Base-by-base conservation (phyloP, 768 basidiomycete genomes). In the Suillus discolor region DNA sequence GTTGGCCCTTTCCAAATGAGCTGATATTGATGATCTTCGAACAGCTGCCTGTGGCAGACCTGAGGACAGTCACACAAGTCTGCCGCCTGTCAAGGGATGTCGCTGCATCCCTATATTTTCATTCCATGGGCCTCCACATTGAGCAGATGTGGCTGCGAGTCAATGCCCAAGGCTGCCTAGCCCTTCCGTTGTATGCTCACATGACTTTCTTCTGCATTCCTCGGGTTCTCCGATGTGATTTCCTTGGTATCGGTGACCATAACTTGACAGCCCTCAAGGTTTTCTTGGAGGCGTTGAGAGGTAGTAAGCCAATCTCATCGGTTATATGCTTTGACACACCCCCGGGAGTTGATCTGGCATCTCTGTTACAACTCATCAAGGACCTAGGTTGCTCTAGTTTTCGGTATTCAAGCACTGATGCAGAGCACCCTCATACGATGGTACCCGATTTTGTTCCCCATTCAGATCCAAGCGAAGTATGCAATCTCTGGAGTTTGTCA, bases 181-280 rank as follows among this genome's bases (percentile, higher is more conserved):
- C 63, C 12, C 45, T 64, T 12, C 25, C 42, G 31, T 31, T 64
- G 20, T 64, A 59, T 55, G 53, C 44, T 9, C 34, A 36, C 9
- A 47, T 28, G 28, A 20, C 41, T 4, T 44, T n/a, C 18, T 64
- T 59, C 54, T 38, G 34, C 20, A 13, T 39, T 49, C 57, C 57
- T n/a, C 45, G 38, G 34, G 51, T 47, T 28, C n/a, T 64, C 18
- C 31, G 44, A n/a, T 59, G 42, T 44, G 42, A 44, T 44, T 44
- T 44, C 41, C 47, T 28, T 31, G 38, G 13, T 18, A 38, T 38
- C 6, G 25, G 47, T 25, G 55, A 64, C 42, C n/a, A 11, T 6
- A 44, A 64, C 31, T 31, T 59, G 31, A 45, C 34, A 57, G 63
- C 57, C 36, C 42, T 64, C 31, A 31, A 44, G 11, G 13, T 64